Percentiles rank a stretch among this genome's conserved stretches.
These are phyloP conservation scores for Cryptococcus amylolentus DNA, from an alignment of 1,284 basidiomycete genomes.

Conservation along the genomic window DNA sequence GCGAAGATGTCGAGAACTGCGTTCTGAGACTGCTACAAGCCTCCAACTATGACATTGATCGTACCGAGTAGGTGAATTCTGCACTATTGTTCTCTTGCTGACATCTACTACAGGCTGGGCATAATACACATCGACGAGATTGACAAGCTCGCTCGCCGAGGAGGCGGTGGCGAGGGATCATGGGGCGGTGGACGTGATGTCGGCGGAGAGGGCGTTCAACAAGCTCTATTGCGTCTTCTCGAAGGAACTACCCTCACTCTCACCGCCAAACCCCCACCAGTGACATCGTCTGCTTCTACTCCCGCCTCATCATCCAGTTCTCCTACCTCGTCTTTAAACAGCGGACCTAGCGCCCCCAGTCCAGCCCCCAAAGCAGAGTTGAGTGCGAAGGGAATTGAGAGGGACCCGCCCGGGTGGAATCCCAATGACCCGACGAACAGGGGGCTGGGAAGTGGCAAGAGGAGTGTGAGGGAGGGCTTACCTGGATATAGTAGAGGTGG, in stretches of 20 bases:
- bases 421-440: constrained; percentile 42
- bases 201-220: constrained; percentile 93
- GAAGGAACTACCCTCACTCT: constrained; percentile 83
- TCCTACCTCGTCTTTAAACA: too few relatives aligned
- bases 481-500: constrained; percentile 42
- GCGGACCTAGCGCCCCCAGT: background rate
- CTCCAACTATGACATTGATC: constrained; percentile 77
- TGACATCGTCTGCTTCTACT: constrained; percentile 15
- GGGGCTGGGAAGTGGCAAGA: constrained; percentile 34
- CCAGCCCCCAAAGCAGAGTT: constrained; percentile 16
- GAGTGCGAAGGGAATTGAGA: constrained; percentile 12
- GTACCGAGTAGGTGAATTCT: constrained; percentile 47
- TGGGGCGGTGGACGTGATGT: constrained; percentile 72
- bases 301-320: constrained; percentile 5
- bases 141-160: constrained; percentile 79
- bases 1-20: constrained; percentile 89
- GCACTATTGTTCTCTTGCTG: constrained; percentile 52
- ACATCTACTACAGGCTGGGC: constrained; percentile 59
- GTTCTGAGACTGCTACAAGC: constrained; percentile 79
- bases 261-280: constrained; percentile 56
- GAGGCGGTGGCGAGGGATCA: constrained; percentile 55
- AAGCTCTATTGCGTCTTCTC: constrained; percentile 83
- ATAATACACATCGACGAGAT: constrained; percentile 96
- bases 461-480: constrained; percentile 44
- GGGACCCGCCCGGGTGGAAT: constrained; percentile 38